Evolutionary conservation across 345 rosid species (phyloP).

Genomic region (Fremontodendron californicum): DNA sequence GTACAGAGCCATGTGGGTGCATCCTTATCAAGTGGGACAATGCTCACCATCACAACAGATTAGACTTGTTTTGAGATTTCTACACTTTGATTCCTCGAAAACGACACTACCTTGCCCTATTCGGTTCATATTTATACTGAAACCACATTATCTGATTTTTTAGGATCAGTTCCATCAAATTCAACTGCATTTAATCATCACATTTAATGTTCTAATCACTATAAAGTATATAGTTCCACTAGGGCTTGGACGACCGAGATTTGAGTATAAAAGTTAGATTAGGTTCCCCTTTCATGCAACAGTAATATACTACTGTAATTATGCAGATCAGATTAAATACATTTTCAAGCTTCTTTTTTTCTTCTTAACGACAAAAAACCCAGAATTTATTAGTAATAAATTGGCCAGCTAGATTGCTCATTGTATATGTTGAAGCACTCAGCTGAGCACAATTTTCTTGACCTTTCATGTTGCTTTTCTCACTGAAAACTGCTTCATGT

Average conservation of each 20-base stretch:
- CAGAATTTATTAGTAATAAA: neutral
- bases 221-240: neutral
- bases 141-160: neutral
- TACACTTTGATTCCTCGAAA: neutral
- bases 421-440: neutral
- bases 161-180: neutral
- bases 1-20: constrained; percentile 5
- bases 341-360: neutral
- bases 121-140: neutral
- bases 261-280: neutral
- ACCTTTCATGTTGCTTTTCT: constrained; percentile 15
- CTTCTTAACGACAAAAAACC: neutral
- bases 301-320: neutral
- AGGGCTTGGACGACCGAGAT: neutral
- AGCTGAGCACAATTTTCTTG: neutral
- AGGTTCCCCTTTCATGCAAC: neutral
- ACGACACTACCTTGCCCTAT: neutral
- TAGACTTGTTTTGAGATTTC: neutral
- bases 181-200: neutral
- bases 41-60: neutral
- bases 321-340: neutral
- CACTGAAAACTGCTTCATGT: neutral
- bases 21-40: constrained; percentile 13
- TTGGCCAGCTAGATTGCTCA: neutral
- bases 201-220: neutral